Conservation (phyloP, 768 basidiomycete species). For the Ephemerocybe angulata region DNA sequence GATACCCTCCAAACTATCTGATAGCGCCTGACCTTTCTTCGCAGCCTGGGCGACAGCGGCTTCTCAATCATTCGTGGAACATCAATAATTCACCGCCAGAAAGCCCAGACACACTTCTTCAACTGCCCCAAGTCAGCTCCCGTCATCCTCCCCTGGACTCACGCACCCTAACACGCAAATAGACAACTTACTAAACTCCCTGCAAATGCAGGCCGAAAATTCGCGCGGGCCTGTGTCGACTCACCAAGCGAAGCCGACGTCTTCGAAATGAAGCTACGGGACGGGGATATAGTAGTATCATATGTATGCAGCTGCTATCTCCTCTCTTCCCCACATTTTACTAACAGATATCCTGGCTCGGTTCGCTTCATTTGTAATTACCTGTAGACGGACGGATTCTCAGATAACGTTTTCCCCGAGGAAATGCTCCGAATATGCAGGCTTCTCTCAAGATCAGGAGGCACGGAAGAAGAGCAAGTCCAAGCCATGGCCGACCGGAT, state of each 20-base stretch:
- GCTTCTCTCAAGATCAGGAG: constrained; percentile 53
- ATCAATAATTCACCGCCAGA: constrained; percentile 52
- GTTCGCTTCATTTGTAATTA: background rate
- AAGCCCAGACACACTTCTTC: constrained; percentile 51
- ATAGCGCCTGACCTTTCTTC: constrained; percentile 7
- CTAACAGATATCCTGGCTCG: constrained; percentile 1
- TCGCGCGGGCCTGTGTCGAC: constrained; percentile 51
- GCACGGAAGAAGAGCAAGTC: constrained; percentile 57
- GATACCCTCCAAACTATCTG: constrained; percentile 1
- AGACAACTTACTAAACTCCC: constrained; percentile 57
- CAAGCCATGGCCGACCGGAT: constrained; percentile 71
- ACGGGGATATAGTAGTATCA: constrained; percentile 51
- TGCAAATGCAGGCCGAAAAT: constrained; percentile 36
- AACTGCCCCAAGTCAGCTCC: constrained; percentile 49
- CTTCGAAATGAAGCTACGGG: constrained; percentile 40
- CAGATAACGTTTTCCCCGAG: constrained; percentile 61
- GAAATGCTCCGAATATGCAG: constrained; percentile 72
- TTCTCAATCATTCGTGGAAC: constrained; percentile 69
- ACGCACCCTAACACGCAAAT: constrained; percentile 16
- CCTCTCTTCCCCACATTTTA: background rate
- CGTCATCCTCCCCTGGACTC: constrained; percentile 7
- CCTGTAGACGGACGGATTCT: constrained; percentile 49
- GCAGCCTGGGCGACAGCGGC: constrained; percentile 76
- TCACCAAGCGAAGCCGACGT: constrained; percentile 45
- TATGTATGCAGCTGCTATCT: constrained; percentile 31